A percentile compares a stretch with the other conserved stretches of the same genome.
Evolutionary conservation across 768 basidiomycete genomes (phyloP).

Genomic region (Tulasnella sp.): DNA sequence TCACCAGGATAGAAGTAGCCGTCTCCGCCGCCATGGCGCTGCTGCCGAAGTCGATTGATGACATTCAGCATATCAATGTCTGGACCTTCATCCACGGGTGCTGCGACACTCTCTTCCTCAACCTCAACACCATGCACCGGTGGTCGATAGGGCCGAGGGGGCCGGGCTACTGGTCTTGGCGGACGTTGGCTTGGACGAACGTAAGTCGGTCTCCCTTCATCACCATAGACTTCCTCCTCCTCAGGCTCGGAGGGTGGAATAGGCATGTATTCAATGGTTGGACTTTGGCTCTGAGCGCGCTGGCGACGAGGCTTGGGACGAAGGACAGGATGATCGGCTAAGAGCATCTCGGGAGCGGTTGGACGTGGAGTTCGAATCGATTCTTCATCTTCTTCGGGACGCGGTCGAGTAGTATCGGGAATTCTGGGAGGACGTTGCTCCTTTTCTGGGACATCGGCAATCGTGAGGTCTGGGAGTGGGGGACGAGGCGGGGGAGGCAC

Average conservation of each 20-base stretch:
- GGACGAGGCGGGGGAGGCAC: constrained; percentile 22
- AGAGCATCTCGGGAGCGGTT: not conserved
- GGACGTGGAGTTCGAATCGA: not conserved
- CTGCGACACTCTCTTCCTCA: not conserved
- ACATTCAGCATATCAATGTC: constrained; percentile 27
- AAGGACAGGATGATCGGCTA: not conserved
- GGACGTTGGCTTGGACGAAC: not conserved
- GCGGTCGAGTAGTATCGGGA: not conserved
- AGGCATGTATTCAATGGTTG: constrained; percentile 8
- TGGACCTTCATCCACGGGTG: constrained; percentile 20
- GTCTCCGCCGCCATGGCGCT: constrained; percentile 15
- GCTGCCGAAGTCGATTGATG: constrained; percentile 10
- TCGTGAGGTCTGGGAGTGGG: constrained; percentile 6
- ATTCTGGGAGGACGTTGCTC: not conserved
- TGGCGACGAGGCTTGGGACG: constrained; percentile 17
- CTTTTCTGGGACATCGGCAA: not conserved
- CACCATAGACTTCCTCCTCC: not conserved
- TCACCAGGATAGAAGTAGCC: not conserved
- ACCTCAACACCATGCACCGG: not conserved
- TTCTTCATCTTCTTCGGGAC: not conserved
- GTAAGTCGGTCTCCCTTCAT: not conserved
- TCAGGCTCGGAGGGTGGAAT: constrained; percentile 17
- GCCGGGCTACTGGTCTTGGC: not conserved
- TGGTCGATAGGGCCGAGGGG: not conserved
- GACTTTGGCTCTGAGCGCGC: constrained; percentile 25